Evolutionary conservation across 2,329 filamentous ascomycete genomes (phyloP).

Genomic region (Trichophyton benhamiae): DNA sequence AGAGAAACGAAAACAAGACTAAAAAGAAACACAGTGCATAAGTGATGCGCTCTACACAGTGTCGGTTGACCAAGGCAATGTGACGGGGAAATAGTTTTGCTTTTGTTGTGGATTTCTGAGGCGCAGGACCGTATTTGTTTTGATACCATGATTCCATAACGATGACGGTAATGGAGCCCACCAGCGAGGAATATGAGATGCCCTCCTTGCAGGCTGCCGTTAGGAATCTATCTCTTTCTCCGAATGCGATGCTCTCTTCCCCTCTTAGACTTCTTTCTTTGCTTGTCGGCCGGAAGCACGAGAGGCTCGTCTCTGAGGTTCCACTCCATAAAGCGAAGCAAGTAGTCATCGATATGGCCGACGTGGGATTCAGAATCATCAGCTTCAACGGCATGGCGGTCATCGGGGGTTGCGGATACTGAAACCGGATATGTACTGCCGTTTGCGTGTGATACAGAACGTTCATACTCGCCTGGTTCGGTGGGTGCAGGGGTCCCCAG

Average conservation of each 20-base stretch:
- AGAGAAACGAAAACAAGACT: background rate
- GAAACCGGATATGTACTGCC: constrained; percentile 17
- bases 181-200: background rate
- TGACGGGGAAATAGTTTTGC: background rate
- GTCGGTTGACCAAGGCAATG: background rate
- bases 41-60: background rate
- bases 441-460: constrained; percentile 3
- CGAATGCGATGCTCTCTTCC: constrained; percentile 36
- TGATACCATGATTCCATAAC: background rate
- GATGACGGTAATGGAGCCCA: background rate
- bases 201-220: background rate
- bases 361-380: constrained; percentile 36
- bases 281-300: constrained; percentile 36
- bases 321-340: constrained; percentile 57
- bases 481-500: constrained; percentile 26
- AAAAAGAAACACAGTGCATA: background rate
- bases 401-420: constrained; percentile 12
- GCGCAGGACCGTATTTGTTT: background rate
- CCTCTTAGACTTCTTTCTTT: constrained; percentile 37
- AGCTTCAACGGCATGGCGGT: constrained; percentile 16
- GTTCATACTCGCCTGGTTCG: constrained; percentile 25
- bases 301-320: constrained; percentile 40
- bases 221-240: constrained; percentile 16
- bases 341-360: constrained; percentile 59
- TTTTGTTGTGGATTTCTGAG: background rate